These are phyloP conservation scores for Clavariopsis aquatica DNA, from an alignment of 495 filamentous ascomycete genomes.

Conservation along the genomic window DNA sequence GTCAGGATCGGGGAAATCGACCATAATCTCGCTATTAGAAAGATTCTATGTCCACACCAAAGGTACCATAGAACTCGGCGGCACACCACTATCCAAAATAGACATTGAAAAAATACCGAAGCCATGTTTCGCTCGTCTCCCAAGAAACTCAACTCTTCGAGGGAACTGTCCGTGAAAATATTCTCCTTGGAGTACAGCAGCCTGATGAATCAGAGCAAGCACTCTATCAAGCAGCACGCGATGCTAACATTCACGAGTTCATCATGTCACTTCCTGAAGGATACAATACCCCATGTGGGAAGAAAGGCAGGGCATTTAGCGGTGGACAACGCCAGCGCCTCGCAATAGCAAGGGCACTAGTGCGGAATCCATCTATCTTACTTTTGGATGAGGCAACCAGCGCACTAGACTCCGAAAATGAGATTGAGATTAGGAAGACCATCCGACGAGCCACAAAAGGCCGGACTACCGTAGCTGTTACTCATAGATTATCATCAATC, in stretches of 20 bases:
- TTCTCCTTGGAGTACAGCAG: constrained; percentile 57
- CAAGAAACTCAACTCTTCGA: constrained; percentile 87
- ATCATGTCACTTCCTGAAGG: constrained; percentile 57
- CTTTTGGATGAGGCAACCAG: constrained; percentile 86
- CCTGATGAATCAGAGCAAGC: constrained; percentile 66
- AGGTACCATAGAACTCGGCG: constrained; percentile 33
- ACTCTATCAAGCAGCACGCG: constrained; percentile 72
- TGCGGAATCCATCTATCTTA: constrained; percentile 76
- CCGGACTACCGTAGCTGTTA: constrained; percentile 73
- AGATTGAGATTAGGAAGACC: constrained; percentile 60
- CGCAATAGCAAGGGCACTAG: constrained; percentile 46
- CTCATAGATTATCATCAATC: constrained; percentile 80
- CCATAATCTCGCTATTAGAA: constrained; percentile 37
- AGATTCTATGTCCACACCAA: constrained; percentile 38
- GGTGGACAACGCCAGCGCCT: constrained; percentile 48
- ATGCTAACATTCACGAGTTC: constrained; percentile 90
- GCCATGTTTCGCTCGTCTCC: constrained; percentile 72
- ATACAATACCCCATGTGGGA: constrained; percentile 66
- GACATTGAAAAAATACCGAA: constrained; percentile 57
- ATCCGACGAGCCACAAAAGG: constrained; percentile 50
- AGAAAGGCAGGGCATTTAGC: constrained; percentile 43
- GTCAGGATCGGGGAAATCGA: constrained; percentile 39
- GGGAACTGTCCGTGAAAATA: constrained; percentile 77
- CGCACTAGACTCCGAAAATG: constrained; percentile 84
- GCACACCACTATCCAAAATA: neutral